Conservation (phyloP, 2,329 filamentous ascomycete species). For the Pseudovirgaria hyperparasitica region DNA sequence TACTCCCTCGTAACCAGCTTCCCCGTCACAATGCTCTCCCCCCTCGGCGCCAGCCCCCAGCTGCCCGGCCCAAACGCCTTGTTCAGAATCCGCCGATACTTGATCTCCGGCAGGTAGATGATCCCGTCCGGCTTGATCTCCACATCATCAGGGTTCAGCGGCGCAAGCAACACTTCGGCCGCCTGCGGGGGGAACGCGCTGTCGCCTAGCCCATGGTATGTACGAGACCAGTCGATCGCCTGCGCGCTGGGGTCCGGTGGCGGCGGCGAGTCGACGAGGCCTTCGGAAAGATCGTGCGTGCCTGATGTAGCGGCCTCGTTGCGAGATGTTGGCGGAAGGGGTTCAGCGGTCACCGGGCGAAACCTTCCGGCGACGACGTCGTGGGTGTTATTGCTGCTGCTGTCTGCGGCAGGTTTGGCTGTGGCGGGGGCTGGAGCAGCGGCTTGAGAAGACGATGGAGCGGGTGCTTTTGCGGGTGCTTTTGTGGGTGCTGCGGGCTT, state of each 20-base stretch:
- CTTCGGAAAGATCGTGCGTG: constrained; percentile 32
- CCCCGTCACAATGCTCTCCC: constrained; percentile 73
- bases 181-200: constrained; percentile 59
- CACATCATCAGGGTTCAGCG: constrained; percentile 60
- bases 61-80: constrained; percentile 85
- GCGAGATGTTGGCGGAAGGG: too few species aligned
- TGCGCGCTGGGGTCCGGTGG: constrained; percentile 34
- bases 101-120: constrained; percentile 93
- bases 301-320: constrained; percentile 6
- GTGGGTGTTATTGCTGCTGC: too few species aligned
- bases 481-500: too few species aligned
- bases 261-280: constrained; percentile 37
- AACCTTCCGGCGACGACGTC: too few species aligned
- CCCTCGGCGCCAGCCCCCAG: constrained; percentile 84
- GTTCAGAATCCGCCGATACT: constrained; percentile 86
- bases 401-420: too few species aligned
- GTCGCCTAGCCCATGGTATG: constrained; percentile 66
- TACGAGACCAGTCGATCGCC: constrained; percentile 69
- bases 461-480: too few species aligned
- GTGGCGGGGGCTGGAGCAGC: too few species aligned
- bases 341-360: too few species aligned
- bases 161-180: constrained; percentile 53
- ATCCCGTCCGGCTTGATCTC: constrained; percentile 98
- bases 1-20: constrained; percentile 82
- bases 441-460: too few species aligned